These are phyloP conservation scores for Stenogyne calaminthoides DNA, from an alignment of 305 asterid genomes.

Conservation along the genomic window DNA sequence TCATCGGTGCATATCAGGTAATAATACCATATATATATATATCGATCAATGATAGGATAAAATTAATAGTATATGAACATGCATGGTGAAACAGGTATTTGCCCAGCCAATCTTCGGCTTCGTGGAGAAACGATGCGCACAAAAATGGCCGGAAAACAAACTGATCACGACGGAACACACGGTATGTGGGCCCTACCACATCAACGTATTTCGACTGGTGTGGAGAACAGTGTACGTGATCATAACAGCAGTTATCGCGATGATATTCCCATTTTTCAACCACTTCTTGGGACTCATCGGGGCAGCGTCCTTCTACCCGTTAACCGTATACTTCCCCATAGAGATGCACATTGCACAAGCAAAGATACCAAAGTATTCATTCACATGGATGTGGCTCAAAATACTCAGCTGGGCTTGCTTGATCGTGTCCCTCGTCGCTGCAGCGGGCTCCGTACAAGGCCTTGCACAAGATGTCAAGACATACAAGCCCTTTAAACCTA, in stretches of 20 bases:
- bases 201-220: constrained; percentile 64
- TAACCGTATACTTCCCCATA: constrained; percentile 79
- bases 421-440: constrained; percentile 72
- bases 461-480: constrained; percentile 52
- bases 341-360: constrained; percentile 83
- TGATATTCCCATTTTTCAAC: constrained; percentile 90
- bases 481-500: constrained; percentile 64
- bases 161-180: constrained; percentile 50
- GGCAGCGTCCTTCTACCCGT: constrained; percentile 75
- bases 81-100: constrained; percentile 75
- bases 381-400: constrained; percentile 71
- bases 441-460: constrained; percentile 79
- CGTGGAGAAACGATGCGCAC: constrained; percentile 49
- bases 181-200: constrained; percentile 28
- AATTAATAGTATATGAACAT: too few relatives aligned
- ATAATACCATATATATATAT: background rate
- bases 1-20: constrained; percentile 60
- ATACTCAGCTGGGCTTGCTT: constrained; percentile 73
- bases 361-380: constrained; percentile 65
- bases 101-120: constrained; percentile 72
- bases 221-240: constrained; percentile 72
- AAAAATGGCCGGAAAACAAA: constrained; percentile 65
- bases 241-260: constrained; percentile 62
- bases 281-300: constrained; percentile 73
- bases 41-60: too few relatives aligned